A percentile compares a stretch with the other conserved stretches of the same genome.
phyloP scores from a whole-genome alignment of 371 early-diverging fungal species.

The Dichotomocladium elegans region DNA sequence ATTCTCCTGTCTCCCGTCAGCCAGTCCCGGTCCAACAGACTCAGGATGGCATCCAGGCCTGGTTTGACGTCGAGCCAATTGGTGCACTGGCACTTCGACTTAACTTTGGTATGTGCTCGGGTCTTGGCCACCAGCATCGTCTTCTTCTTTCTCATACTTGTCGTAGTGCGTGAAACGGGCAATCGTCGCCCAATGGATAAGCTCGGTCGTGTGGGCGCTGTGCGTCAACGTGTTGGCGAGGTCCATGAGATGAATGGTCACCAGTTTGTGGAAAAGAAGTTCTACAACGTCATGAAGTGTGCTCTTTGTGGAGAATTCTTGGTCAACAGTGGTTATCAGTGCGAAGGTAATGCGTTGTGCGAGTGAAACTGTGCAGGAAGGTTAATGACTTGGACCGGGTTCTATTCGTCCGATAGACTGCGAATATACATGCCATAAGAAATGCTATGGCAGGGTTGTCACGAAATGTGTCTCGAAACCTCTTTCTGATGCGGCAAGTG shows the following conservation, averaged over 20 bases:
- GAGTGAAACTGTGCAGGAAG: too few relatives aligned
- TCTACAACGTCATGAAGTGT: constrained; percentile 94
- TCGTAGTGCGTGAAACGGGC: constrained; percentile 33
- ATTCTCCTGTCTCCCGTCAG: constrained; percentile 11
- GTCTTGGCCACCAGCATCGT: background rate
- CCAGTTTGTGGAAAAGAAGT: constrained; percentile 81
- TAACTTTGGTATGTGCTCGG: constrained; percentile 63
- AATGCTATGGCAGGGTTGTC: constrained; percentile 84
- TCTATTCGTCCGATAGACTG: too few relatives aligned
- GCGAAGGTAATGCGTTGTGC: constrained; percentile 74
- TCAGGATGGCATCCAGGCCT: constrained; percentile 69
- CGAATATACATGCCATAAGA: constrained; percentile 91
- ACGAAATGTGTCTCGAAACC: constrained; percentile 85
- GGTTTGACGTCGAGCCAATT: constrained; percentile 91
- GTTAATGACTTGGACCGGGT: too few relatives aligned
- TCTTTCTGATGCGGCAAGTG: constrained; percentile 44
- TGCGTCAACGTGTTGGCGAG: constrained; percentile 79
- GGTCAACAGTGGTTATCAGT: constrained; percentile 86
- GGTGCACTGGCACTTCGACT: constrained; percentile 82
- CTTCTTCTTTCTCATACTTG: too few relatives aligned
- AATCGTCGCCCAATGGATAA: constrained; percentile 62
- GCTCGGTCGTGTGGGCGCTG: constrained; percentile 85
- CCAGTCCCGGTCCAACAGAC: constrained; percentile 11
- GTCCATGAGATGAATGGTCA: constrained; percentile 89
- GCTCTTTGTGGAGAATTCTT: constrained; percentile 91